These are phyloP conservation scores for Leishmania arabica DNA, from an alignment of 208 protist genomes.

Conservation along the genomic window DNA sequence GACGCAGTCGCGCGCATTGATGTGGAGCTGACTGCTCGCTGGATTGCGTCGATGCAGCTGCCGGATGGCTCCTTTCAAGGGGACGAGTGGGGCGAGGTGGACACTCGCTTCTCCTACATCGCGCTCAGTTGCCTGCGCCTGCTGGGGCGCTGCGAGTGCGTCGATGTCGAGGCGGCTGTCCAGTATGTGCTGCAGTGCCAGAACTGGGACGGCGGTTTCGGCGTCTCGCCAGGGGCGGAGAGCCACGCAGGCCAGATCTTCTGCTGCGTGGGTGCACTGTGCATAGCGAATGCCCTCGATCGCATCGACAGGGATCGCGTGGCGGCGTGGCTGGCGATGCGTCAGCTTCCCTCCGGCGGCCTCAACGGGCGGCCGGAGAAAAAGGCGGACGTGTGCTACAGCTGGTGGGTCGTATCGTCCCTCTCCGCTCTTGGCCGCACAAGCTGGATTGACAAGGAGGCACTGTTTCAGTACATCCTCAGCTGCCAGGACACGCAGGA, in stretches of 20 bases:
- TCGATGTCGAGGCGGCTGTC: slow-evolving; percentile 92
- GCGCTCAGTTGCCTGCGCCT: slow-evolving; percentile 95
- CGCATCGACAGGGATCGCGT: slow-evolving; percentile 93
- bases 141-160: slow-evolving; percentile 68
- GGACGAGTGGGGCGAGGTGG: slow-evolving; percentile 99
- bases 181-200: slow-evolving; percentile 93
- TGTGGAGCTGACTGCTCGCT: slow-evolving; percentile 59
- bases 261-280: slow-evolving; percentile 96
- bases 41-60: slow-evolving; percentile 93
- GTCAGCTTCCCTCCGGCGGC: slow-evolving; percentile 97
- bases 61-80: slow-evolving; percentile 98
- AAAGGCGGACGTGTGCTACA: slow-evolving; percentile 99
- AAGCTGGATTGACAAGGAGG: slow-evolving; percentile 95
- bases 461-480: slow-evolving; percentile 96
- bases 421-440: slow-evolving; percentile 93
- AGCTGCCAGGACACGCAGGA: slow-evolving; percentile 96
- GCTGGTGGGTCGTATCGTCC: slow-evolving; percentile 99
- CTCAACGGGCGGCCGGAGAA: slow-evolving; percentile 99
- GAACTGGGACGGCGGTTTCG: slow-evolving; percentile 99
- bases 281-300: slow-evolving; percentile 92
- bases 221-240: slow-evolving; percentile 94
- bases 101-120: slow-evolving; percentile 99
- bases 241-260: slow-evolving; percentile 98
- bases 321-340: slow-evolving; percentile 98
- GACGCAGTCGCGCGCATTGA: slow-evolving; percentile 74